Evolutionary conservation across 2,329 filamentous ascomycete genomes (phyloP).

Genomic region (Clarireedia monteithiana): DNA sequence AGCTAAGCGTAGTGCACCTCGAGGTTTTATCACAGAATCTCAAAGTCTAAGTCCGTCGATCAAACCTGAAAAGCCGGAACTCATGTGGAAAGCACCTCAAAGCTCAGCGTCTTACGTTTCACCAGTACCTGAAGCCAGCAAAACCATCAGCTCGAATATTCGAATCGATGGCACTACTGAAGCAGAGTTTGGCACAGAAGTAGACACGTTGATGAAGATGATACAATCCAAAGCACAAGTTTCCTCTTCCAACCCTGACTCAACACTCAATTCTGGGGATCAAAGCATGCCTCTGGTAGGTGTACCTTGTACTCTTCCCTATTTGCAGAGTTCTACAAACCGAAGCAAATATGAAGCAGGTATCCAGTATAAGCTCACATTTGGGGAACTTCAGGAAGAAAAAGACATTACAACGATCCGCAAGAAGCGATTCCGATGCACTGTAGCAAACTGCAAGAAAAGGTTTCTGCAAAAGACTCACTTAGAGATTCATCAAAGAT

Average conservation of each 20-base stretch:
- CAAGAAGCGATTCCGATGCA: conserved; percentile 65
- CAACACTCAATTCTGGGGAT: conserved; percentile 8
- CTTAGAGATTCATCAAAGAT: conserved; percentile 78
- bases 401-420: neutral
- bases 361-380: conserved; percentile 20
- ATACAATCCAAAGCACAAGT: conserved; percentile 62
- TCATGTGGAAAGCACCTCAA: conserved; percentile 16
- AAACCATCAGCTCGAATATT: neutral
- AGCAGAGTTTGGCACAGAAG: conserved; percentile 67
- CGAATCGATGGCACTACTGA: conserved; percentile 1
- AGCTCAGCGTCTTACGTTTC: conserved; percentile 14
- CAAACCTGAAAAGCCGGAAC: conserved; percentile 28
- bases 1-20: conserved; percentile 1
- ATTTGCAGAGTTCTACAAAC: conserved; percentile 8
- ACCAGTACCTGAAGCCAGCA: neutral
- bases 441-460: conserved; percentile 66
- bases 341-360: conserved; percentile 7
- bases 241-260: conserved; percentile 26
- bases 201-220: conserved; percentile 82
- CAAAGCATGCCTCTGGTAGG: conserved; percentile 22
- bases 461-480: conserved; percentile 89
- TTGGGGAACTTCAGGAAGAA: conserved; percentile 18
- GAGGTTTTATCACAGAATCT: conserved; percentile 25
- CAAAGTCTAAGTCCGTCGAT: conserved; percentile 31
- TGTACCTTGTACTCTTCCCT: conserved; percentile 30